A percentile compares a stretch with the other conserved stretches of the same genome.
phyloP scores from a whole-genome alignment of 2,329 filamentous ascomycete species.

The Dactylonectria estremocensis region DNA sequence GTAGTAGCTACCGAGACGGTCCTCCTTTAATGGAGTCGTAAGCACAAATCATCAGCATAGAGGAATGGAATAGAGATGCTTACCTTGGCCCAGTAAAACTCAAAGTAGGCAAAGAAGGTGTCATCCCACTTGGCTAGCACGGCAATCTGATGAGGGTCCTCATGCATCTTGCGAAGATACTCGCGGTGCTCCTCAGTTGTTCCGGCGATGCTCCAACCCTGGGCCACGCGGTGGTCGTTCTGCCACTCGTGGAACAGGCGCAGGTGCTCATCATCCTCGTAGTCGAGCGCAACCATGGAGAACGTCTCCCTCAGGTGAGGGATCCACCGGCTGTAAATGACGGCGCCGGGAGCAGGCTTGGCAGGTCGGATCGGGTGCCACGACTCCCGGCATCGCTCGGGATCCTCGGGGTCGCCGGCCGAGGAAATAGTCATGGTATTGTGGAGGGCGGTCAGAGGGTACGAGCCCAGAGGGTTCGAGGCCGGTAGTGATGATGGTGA shows the following conservation, averaged over 20 bases:
- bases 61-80: constrained; percentile 21
- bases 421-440: constrained; percentile 59
- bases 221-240: constrained; percentile 85
- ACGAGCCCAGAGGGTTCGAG: constrained; percentile 58
- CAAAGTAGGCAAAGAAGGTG: constrained; percentile 82
- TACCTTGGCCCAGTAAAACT: constrained; percentile 82
- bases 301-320: constrained; percentile 83
- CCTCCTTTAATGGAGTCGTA: constrained; percentile 58
- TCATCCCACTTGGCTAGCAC: constrained; percentile 82
- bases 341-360: constrained; percentile 79
- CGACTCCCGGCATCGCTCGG: constrained; percentile 64
- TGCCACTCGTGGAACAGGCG: constrained; percentile 84
- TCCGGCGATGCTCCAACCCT: constrained; percentile 86
- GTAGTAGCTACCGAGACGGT: constrained; percentile 71
- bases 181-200: constrained; percentile 81
- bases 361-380: constrained; percentile 80
- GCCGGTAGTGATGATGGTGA: constrained; percentile 54
- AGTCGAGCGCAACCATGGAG: constrained; percentile 83
- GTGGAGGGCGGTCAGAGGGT: constrained; percentile 65
- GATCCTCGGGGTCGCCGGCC: constrained; percentile 59
- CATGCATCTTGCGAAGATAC: constrained; percentile 78
- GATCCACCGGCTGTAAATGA: constrained; percentile 85
- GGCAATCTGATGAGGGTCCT: constrained; percentile 80
- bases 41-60: neutral
- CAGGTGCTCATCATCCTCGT: constrained; percentile 74